Evolutionary conservation across 495 filamentous ascomycete species (phyloP).

Genomic region (Ascobolus immersus): DNA sequence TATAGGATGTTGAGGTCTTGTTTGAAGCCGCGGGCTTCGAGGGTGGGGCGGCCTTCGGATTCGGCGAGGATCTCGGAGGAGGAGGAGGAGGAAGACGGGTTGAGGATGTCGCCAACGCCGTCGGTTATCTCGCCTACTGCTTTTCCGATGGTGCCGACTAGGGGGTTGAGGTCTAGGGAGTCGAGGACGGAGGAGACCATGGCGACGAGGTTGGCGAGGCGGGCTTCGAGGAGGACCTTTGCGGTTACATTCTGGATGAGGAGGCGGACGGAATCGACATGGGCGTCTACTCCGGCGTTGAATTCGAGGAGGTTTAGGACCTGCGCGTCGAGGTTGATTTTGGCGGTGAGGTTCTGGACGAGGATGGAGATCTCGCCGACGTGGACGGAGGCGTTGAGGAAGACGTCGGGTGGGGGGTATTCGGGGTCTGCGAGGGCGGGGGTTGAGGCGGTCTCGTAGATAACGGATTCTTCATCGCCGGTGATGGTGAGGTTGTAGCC

Average conservation of each 20-base stretch:
- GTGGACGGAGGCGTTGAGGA: conserved; percentile 27
- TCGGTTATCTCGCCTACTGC: conserved; percentile 20
- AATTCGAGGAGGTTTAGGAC: conserved; percentile 29
- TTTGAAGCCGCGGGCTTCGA: conserved; percentile 17
- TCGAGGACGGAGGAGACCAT: conserved; percentile 29
- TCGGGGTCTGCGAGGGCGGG: conserved; percentile 18
- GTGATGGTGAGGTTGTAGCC: conserved; percentile 26
- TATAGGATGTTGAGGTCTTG: conserved; percentile 28
- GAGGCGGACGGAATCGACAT: conserved; percentile 26
- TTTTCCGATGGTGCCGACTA: conserved; percentile 27
- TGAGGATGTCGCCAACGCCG: conserved; percentile 2
- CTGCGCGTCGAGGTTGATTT: conserved; percentile 32
- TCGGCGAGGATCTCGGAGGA: no score
- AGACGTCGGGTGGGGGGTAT: conserved; percentile 26
- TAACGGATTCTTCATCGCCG: conserved; percentile 23
- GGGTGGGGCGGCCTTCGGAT: conserved; percentile 11
- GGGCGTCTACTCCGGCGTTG: conserved; percentile 29
- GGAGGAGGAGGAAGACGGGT: conserved; percentile 4
- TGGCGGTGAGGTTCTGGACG: conserved; percentile 31
- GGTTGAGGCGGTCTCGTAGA: conserved; percentile 28
- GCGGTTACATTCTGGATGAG: conserved; percentile 29
- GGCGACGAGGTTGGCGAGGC: conserved; percentile 27
- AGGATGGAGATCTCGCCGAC: conserved; percentile 28
- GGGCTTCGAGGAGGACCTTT: conserved; percentile 30
- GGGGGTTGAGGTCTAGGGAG: conserved; percentile 31